Evolutionary conservation across 805 yeast species (phyloP).

Genomic region (Maudiozyma barnettii): DNA sequence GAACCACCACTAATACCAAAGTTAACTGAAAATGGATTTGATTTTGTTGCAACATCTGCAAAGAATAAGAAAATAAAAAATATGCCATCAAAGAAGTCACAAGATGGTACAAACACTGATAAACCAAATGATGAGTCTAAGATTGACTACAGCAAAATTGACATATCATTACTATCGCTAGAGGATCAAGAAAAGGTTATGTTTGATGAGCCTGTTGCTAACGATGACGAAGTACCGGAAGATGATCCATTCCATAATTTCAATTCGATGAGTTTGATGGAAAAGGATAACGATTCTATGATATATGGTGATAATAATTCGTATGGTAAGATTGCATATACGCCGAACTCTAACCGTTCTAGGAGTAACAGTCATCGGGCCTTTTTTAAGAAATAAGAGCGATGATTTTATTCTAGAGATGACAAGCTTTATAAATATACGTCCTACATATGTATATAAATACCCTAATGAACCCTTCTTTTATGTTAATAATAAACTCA

Average conservation of each 20-base stretch:
- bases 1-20: constrained; percentile 95
- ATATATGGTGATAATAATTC: constrained; percentile 38
- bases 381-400: constrained; percentile 21
- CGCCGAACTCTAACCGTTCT: constrained; percentile 32
- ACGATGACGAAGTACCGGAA: constrained; percentile 29
- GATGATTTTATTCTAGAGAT: too few relatives aligned
- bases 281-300: constrained; percentile 49
- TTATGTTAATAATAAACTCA: neutral
- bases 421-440: too few relatives aligned
- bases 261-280: constrained; percentile 77
- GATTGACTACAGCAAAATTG: neutral
- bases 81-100: neutral
- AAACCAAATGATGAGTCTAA: constrained; percentile 1
- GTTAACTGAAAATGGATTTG: constrained; percentile 43
- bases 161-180: constrained; percentile 2
- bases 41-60: constrained; percentile 32
- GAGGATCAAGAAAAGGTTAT: constrained; percentile 21
- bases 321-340: constrained; percentile 35
- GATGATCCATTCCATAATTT: constrained; percentile 76
- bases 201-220: constrained; percentile 28
- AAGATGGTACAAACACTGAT: neutral
- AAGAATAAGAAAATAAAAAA: constrained; percentile 7
- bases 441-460: neutral
- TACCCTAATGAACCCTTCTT: neutral
- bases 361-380: constrained; percentile 33